phyloP scores from a whole-genome alignment of 768 basidiomycete genomes.

The Termitomyces sp. region DNA sequence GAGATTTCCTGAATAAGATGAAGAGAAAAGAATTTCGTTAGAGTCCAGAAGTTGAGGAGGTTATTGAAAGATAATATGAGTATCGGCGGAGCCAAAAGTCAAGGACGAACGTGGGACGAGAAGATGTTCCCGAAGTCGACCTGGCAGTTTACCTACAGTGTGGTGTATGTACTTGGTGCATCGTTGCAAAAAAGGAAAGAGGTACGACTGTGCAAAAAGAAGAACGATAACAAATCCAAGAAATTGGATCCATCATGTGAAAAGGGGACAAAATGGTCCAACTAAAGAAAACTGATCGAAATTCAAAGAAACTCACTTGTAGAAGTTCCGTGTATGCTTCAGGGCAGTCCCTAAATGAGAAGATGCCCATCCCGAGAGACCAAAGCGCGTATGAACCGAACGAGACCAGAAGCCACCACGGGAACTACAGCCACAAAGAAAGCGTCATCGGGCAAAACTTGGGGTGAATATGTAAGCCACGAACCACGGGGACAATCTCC shows the following conservation, averaged over 20 bases:
- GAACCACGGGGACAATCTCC: constrained; percentile 55
- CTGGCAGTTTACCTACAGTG: neutral
- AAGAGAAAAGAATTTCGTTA: constrained; percentile 5
- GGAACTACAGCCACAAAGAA: constrained; percentile 43
- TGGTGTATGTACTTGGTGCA: neutral
- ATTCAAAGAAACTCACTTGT: constrained; percentile 34
- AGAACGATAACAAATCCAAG: neutral
- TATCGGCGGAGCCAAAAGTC: constrained; percentile 2
- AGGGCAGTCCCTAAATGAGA: constrained; percentile 71
- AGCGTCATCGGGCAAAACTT: neutral
- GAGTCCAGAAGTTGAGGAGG: neutral
- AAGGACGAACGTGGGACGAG: constrained; percentile 1
- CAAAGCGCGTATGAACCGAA: constrained; percentile 78
- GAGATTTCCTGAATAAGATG: constrained; percentile 49
- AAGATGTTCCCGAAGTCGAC: neutral
- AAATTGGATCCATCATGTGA: neutral
- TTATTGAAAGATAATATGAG: neutral
- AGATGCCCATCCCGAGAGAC: constrained; percentile 71
- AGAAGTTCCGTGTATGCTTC: constrained; percentile 73
- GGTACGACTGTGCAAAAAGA: neutral
- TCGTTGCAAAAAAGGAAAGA: neutral
- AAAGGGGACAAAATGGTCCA: neutral
- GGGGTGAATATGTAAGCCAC: constrained; percentile 18
- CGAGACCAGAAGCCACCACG: constrained; percentile 77
- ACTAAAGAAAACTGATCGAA: neutral